Evolutionary conservation across 768 basidiomycete species (phyloP), one percentile per base, ranked within the genome.

Genomic region (Tylopilus plumbeoviolaceoides): DNA sequence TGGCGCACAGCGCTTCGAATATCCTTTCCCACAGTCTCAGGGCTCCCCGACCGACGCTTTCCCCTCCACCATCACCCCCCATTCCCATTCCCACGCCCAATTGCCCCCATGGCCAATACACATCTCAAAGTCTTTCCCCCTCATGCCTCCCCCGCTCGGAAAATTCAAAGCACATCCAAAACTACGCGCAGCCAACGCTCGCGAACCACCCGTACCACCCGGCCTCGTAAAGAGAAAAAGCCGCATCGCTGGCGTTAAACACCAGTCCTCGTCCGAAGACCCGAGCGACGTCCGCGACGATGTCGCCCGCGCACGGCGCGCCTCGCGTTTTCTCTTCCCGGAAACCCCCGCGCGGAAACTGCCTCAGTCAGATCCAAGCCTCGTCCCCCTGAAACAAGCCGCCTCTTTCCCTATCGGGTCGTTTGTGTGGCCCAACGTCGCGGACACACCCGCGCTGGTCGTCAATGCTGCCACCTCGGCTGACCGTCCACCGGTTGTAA

Each of bases 201-300:
- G 67, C 17, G 69, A 70, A 17, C 67, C 67, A 0, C 67, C 68
- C 28, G 67, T 69, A 1, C 68, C 68, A 1, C 68, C 68, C 17
- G 64, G 65, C 1, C 63, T 69, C 31, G 68, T 60, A n/a, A 63
- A 70, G 39, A 47, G 65, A 17, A 58, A 57, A 7, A 61, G 62
- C n/a, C 61, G 55, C 50, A 50, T 70, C 51, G 21, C 58, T 7
- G 54, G 59, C 21, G 33, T 64, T 3, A 59, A 62, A 17, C 58
- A 59, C n/a, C 64, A 66, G 38, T 60, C 62, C 27, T 64, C 57
- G 12, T 62, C 67, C 23, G 67, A 63, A 39, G 67, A 69, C 28
- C 63, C 56, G 4, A 66, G 67, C 48, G 67, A 70, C 25, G 45
- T 41, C 14, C 39, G 58, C 51, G 67, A 70, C 45, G 51, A 55